phyloP scores from a whole-genome alignment of 2,329 filamentous ascomycete genomes.

The Fusarium decemcellulare region DNA sequence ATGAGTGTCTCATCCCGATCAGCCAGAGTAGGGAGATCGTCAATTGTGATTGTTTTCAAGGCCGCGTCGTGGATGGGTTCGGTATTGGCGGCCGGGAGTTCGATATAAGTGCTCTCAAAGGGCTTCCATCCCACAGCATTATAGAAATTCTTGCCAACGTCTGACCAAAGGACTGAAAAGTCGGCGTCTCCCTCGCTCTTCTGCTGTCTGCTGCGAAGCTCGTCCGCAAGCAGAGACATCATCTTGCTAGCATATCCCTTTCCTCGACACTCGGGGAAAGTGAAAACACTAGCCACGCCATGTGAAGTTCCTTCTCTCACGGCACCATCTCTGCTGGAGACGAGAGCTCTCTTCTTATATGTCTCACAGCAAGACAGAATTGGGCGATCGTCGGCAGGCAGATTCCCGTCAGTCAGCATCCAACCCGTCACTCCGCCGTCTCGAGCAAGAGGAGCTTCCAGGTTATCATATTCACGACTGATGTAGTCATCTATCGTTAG shows the following conservation, averaged over 20 bases:
- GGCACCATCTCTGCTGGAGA: constrained; percentile 54
- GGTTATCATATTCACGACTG: constrained; percentile 70
- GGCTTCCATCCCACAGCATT: constrained; percentile 81
- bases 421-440: constrained; percentile 73
- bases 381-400: constrained; percentile 59
- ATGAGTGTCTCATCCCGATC: constrained; percentile 75
- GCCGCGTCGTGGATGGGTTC: constrained; percentile 43
- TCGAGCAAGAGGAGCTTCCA: constrained; percentile 69
- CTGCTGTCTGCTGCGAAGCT: constrained; percentile 50
- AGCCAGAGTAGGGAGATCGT: constrained; percentile 74
- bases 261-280: constrained; percentile 75
- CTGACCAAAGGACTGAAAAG: constrained; percentile 88
- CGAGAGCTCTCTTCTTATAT: constrained; percentile 70
- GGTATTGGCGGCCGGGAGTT: constrained; percentile 61
- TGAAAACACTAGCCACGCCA: constrained; percentile 87
- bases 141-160: constrained; percentile 90
- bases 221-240: constrained; percentile 74
- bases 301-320: constrained; percentile 73
- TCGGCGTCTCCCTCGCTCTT: constrained; percentile 53
- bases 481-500: constrained; percentile 70
- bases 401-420: constrained; percentile 69
- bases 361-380: constrained; percentile 77
- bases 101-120: constrained; percentile 80
- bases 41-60: constrained; percentile 65
- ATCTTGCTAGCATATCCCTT: constrained; percentile 84